Conservation (phyloP, 768 basidiomycete genomes). For the Gymnopilus junonius region DNA sequence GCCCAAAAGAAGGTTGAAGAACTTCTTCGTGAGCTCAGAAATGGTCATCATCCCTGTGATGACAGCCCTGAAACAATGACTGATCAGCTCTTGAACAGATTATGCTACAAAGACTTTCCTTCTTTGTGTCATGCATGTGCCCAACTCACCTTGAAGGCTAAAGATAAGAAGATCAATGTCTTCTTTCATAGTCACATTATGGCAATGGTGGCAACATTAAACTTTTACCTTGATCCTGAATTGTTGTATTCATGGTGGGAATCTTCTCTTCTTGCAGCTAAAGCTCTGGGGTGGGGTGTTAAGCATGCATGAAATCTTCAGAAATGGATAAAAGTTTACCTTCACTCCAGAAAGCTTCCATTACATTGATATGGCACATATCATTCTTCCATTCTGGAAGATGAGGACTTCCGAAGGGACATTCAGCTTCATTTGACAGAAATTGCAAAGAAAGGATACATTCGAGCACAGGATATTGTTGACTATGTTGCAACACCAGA, state of each 20-base stretch:
- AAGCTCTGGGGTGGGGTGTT: conserved; percentile 26
- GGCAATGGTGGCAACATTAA: conserved; percentile 35
- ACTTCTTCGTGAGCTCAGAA: conserved; percentile 1
- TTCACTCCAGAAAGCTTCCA: conserved; percentile 25
- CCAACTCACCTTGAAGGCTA: conserved; percentile 21
- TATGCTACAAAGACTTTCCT: conserved; percentile 25
- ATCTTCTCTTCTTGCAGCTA: conserved; percentile 32
- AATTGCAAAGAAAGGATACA: conserved; percentile 28
- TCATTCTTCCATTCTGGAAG: conserved; percentile 29
- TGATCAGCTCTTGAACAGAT: conserved; percentile 13
- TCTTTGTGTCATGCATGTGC: conserved; percentile 20
- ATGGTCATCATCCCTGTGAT: background rate
- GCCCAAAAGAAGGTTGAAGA: background rate
- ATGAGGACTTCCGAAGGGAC: conserved; percentile 33
- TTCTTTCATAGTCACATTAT: conserved; percentile 31
- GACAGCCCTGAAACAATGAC: conserved; percentile 14
- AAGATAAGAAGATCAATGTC: conserved; percentile 35
- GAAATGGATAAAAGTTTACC: conserved; percentile 34
- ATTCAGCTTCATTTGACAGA: conserved; percentile 33
- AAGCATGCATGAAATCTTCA: conserved; percentile 32
- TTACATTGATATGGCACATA: conserved; percentile 25
- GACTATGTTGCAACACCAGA: conserved; percentile 29
- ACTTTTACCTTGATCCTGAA: conserved; percentile 36
- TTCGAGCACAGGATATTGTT: conserved; percentile 33
- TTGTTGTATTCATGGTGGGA: conserved; percentile 35